Conservation (phyloP, 2,329 filamentous ascomycete genomes). For the Fonsecaea nubica region DNA sequence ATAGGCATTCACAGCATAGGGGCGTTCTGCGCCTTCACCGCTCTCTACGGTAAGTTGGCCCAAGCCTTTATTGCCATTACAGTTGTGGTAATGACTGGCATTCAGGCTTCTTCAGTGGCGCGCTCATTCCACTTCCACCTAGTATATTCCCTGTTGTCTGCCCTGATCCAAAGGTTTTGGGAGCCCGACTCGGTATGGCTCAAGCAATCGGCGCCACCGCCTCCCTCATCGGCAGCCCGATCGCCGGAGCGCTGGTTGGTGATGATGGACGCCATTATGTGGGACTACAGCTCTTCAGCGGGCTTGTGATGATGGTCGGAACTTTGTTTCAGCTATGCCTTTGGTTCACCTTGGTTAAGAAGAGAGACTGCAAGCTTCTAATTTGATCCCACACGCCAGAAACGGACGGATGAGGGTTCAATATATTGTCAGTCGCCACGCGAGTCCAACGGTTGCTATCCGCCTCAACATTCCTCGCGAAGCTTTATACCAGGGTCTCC, state of each 20-base stretch:
- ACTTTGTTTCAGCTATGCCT: conserved; percentile 42
- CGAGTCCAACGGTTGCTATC: neutral
- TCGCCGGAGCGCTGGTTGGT: conserved; percentile 56
- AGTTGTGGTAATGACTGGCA: neutral
- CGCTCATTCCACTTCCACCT: conserved; percentile 68
- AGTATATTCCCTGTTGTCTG: conserved; percentile 61
- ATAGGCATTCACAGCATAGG: conserved; percentile 56
- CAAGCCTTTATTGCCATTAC: neutral
- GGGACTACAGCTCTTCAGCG: conserved; percentile 56
- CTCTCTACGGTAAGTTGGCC: conserved; percentile 57
- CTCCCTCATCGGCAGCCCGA: conserved; percentile 56
- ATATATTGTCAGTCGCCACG: neutral
- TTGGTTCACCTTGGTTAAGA: conserved; percentile 37
- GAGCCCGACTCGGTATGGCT: conserved; percentile 58
- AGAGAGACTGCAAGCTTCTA: conserved; percentile 28
- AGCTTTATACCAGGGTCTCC: neutral
- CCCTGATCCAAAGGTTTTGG: conserved; percentile 53
- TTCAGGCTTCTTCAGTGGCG: conserved; percentile 62
- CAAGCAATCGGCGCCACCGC: conserved; percentile 58
- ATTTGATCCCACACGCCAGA: conserved; percentile 18
- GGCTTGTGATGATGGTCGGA: conserved; percentile 50
- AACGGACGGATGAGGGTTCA: neutral
- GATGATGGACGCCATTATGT: conserved; percentile 46
- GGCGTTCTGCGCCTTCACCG: conserved; percentile 64
- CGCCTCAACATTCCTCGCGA: neutral